Percentiles rank a stretch among this genome's conserved stretches.
Conservation (phyloP, 106 monocot genomes). For the Dendrobium chrysotoxum region DNA sequence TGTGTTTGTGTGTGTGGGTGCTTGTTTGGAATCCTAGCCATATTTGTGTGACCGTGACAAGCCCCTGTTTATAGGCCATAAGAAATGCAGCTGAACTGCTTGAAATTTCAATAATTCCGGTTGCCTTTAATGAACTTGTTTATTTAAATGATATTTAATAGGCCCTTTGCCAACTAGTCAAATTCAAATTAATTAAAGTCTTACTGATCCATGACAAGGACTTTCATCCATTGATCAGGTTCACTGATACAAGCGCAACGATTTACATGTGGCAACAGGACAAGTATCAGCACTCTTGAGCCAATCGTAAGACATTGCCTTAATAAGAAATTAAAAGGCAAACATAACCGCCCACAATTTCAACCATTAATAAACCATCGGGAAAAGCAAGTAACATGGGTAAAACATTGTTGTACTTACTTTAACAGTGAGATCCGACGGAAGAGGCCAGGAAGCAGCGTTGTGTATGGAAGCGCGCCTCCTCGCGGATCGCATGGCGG, state of each 20-base stretch:
- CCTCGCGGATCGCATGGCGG: constrained; percentile 29
- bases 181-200: not conserved
- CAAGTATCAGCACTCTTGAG: too few relatives aligned
- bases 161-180: not conserved
- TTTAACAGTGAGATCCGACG: constrained; percentile 53
- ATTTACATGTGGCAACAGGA: too few relatives aligned
- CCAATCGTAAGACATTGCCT: too few relatives aligned
- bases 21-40: not conserved
- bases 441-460: constrained; percentile 42
- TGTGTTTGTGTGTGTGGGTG: not conserved
- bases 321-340: not conserved
- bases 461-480: constrained; percentile 38
- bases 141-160: too few relatives aligned
- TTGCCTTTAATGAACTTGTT: not conserved
- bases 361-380: not conserved
- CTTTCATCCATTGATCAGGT: not conserved
- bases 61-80: not conserved
- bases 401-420: constrained; percentile 9
- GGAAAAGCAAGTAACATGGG: not conserved
- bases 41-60: not conserved
- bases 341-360: not conserved
- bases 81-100: not conserved
- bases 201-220: not conserved
- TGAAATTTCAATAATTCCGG: not conserved
- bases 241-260: not conserved